These are phyloP conservation scores for Chlorella sp. DNA, from an alignment of 139 green algal species.

Conservation along the genomic window DNA sequence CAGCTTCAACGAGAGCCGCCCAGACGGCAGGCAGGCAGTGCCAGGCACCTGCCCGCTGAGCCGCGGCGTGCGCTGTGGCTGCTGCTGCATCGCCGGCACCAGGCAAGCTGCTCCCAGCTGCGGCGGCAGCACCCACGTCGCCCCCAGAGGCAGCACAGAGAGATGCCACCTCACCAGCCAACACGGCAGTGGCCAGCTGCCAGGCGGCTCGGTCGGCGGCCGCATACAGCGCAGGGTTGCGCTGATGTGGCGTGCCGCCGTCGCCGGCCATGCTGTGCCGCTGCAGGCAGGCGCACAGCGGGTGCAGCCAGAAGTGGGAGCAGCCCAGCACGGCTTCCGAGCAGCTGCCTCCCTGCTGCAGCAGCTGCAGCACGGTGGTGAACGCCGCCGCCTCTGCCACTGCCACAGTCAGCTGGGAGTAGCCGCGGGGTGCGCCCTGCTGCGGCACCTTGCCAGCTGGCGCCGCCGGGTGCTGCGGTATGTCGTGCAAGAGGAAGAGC, in stretches of 20 bases:
- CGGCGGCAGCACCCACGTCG: background rate
- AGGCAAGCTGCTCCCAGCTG: no score
- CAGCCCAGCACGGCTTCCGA: background rate
- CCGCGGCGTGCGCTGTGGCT: background rate
- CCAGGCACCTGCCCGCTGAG: background rate
- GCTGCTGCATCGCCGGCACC: background rate
- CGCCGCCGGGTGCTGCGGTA: background rate
- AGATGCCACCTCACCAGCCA: background rate
- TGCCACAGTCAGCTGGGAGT: background rate
- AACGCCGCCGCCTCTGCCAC: slow-evolving; percentile 27
- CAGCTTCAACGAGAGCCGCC: background rate
- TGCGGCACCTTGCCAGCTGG: background rate
- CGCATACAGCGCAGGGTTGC: background rate
- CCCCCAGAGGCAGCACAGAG: background rate
- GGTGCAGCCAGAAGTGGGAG: slow-evolving; percentile 12
- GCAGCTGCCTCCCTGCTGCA: background rate
- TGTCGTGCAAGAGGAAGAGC: slow-evolving; percentile 24
- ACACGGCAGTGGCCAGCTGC: background rate
- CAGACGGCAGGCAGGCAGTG: slow-evolving; percentile 25
- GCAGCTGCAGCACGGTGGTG: background rate
- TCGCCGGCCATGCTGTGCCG: background rate
- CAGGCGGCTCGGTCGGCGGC: slow-evolving; percentile 6
- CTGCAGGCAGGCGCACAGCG: slow-evolving; percentile 9
- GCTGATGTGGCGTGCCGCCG: background rate
- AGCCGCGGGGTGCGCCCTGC: background rate